phyloP scores from a whole-genome alignment of 345 rosid genomes.

The Sonneratia caseolaris region DNA sequence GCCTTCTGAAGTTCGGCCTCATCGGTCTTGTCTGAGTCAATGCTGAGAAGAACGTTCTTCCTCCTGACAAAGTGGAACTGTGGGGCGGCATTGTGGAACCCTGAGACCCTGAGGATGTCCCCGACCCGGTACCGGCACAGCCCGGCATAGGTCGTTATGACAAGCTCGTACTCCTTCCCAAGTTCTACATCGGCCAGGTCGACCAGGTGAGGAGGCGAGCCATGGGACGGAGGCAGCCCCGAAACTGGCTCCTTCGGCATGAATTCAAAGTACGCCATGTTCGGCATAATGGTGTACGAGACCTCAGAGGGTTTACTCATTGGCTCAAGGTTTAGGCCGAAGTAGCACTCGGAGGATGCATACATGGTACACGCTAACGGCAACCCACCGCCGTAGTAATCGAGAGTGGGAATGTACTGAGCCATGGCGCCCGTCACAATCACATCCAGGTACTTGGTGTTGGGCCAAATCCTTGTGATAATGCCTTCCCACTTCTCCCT shows the following conservation, averaged over 20 bases:
- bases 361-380: slow-evolving; percentile 36
- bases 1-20: slow-evolving; percentile 33
- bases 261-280: slow-evolving; percentile 38
- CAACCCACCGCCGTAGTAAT: slow-evolving; percentile 25
- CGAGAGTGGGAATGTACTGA: slow-evolving; percentile 33
- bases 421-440: slow-evolving; percentile 41
- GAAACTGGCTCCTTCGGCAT: slow-evolving; percentile 15
- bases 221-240: slow-evolving; percentile 7
- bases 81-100: slow-evolving; percentile 33
- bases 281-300: slow-evolving; percentile 36
- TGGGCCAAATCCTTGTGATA: slow-evolving; percentile 30
- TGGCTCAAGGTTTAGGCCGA: slow-evolving; percentile 29
- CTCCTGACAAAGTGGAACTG: slow-evolving; percentile 28
- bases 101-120: slow-evolving; percentile 28
- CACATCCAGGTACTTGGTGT: slow-evolving; percentile 31
- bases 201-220: slow-evolving; percentile 19
- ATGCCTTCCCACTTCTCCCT: slow-evolving; percentile 27
- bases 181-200: slow-evolving; percentile 28
- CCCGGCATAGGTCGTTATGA: slow-evolving; percentile 33
- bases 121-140: slow-evolving; percentile 32
- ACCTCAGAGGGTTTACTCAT: slow-evolving; percentile 32
- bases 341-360: slow-evolving; percentile 37
- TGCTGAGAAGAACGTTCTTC: slow-evolving; percentile 31
- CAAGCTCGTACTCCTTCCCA: slow-evolving; percentile 33
- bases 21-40: slow-evolving; percentile 33